Conservation (phyloP, 306 rosid genomes). For the Dicorynia guianensis region DNA sequence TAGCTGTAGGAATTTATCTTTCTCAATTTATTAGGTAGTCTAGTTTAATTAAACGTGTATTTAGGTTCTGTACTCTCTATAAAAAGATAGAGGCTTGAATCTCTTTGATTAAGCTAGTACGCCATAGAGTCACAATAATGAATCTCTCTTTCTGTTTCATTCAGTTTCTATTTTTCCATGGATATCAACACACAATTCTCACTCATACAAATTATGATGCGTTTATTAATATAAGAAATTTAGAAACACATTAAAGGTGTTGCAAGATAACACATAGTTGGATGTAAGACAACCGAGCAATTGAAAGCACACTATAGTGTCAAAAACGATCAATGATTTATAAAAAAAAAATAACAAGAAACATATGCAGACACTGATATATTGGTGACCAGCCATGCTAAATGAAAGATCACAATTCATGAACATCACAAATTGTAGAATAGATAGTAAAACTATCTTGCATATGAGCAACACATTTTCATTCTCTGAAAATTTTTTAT, state of each 20-base stretch:
- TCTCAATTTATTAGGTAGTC: no score
- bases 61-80: no score
- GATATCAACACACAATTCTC: background rate
- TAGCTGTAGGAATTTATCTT: no score
- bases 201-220: slow-evolving; percentile 1
- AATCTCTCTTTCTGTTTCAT: no score
- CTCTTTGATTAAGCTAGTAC: no score
- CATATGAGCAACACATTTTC: slow-evolving; percentile 19
- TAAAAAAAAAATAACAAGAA: slow-evolving; percentile 25
- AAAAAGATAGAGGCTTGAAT: no score
- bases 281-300: background rate
- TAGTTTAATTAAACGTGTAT: no score
- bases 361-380: slow-evolving; percentile 26
- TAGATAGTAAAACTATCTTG: background rate
- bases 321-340: slow-evolving; percentile 10
- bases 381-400: slow-evolving; percentile 11
- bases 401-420: slow-evolving; percentile 6
- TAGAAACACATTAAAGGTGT: background rate
- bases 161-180: no score
- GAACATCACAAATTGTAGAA: slow-evolving; percentile 21
- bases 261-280: no score
- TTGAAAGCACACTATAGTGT: slow-evolving; percentile 1
- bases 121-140: no score
- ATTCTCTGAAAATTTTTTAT: slow-evolving; percentile 5
- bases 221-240: slow-evolving; percentile 8